phyloP scores from a whole-genome alignment of 345 rosid species.

The Erucastrum elatum region DNA sequence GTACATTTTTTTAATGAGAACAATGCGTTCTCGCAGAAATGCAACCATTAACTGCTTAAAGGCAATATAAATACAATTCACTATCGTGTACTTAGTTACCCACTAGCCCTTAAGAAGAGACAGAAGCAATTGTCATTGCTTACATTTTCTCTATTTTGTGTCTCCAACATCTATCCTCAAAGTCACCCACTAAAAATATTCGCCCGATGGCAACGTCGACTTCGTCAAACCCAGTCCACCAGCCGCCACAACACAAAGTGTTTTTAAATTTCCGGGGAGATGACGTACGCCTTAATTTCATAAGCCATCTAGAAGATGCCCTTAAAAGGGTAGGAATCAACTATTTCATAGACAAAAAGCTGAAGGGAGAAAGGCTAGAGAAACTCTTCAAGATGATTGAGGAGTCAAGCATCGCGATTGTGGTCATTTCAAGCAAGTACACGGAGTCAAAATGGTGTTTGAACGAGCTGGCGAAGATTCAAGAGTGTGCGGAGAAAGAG shows the following conservation, averaged over 20 bases:
- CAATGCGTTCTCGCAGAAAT: too few species aligned
- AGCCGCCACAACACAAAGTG: background rate
- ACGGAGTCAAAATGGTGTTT: background rate
- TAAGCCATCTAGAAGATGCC: background rate
- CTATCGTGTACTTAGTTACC: background rate
- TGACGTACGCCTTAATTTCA: background rate
- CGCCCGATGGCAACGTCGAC: background rate
- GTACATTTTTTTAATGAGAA: too few species aligned
- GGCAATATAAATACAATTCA: background rate
- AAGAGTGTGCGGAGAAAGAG: background rate
- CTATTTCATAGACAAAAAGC: background rate
- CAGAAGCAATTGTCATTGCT: background rate
- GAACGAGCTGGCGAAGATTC: background rate
- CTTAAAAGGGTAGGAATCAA: background rate
- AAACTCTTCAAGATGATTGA: background rate
- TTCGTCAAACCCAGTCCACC: background rate
- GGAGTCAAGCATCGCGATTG: background rate
- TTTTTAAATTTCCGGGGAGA: background rate
- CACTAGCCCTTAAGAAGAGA: background rate
- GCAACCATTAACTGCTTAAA: too few species aligned
- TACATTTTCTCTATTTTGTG: background rate
- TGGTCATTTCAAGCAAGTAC: background rate
- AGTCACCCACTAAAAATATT: background rate
- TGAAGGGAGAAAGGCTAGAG: background rate
- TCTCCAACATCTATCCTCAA: background rate